Conservation (phyloP, 2,329 filamentous ascomycete species). For the Corinectria fuckeliana region DNA sequence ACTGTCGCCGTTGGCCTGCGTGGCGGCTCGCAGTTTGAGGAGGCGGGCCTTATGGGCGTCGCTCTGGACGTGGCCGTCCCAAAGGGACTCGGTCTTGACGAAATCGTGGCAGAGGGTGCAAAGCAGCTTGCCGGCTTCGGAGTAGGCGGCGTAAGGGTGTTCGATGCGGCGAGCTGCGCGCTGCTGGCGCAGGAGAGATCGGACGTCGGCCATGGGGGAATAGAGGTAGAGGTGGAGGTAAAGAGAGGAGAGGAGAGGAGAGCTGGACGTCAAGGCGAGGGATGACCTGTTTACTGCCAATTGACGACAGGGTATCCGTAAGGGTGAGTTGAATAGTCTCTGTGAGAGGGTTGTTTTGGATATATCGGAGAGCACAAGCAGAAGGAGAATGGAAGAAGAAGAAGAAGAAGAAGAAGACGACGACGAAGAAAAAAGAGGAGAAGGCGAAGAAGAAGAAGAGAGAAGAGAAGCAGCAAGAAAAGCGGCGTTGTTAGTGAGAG, state of each 20-base stretch:
- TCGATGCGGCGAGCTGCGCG: slow-evolving; percentile 75
- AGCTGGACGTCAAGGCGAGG: slow-evolving; percentile 8
- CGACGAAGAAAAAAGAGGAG: not conserved
- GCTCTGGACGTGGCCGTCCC: slow-evolving; percentile 67
- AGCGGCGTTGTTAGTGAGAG: not conserved
- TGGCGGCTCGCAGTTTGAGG: slow-evolving; percentile 31
- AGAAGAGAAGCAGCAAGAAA: not conserved
- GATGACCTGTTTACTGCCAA: slow-evolving; percentile 8
- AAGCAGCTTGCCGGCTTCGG: slow-evolving; percentile 69
- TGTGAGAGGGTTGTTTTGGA: not conserved
- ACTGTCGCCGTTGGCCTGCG: slow-evolving; percentile 21
- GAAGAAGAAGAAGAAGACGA: slow-evolving; percentile 12
- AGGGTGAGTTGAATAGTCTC: not conserved
- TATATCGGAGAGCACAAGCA: not conserved
- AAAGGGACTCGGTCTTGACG: slow-evolving; percentile 70
- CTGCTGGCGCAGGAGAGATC: slow-evolving; percentile 79
- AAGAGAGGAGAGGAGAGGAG: not conserved
- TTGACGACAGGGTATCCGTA: slow-evolving; percentile 13
- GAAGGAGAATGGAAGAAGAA: slow-evolving; percentile 10
- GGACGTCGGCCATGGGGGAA: slow-evolving; percentile 78
- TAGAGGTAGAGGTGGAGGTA: not conserved
- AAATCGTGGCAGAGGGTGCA: slow-evolving; percentile 71
- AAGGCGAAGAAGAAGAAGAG: slow-evolving; percentile 17
- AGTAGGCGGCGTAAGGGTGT: slow-evolving; percentile 72
- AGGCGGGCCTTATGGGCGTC: slow-evolving; percentile 47